phyloP scores from a whole-genome alignment of 2,329 filamentous ascomycete genomes.

The Stenocarpella maydis region DNA sequence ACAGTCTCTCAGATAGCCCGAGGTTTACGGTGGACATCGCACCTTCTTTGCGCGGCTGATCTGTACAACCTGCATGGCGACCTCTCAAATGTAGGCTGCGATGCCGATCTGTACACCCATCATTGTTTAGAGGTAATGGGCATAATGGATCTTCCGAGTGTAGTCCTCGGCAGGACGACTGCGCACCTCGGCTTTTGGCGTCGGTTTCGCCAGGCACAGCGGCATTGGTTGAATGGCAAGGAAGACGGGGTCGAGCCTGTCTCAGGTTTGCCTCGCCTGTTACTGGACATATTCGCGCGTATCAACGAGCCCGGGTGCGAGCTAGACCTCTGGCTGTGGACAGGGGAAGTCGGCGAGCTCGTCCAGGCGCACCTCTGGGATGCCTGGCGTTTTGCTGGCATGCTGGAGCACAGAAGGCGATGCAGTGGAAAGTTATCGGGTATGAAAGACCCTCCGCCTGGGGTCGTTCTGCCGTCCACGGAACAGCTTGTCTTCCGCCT shows the following conservation, averaged over 20 bases:
- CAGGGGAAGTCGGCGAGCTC: conserved; percentile 40
- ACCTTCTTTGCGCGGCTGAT: conserved; percentile 7
- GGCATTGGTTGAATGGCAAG: not conserved
- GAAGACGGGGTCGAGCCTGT: conserved; percentile 42
- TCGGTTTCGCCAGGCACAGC: conserved; percentile 13
- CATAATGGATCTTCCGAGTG: conserved; percentile 6
- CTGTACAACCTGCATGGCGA: conserved; percentile 14
- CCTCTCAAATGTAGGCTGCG: not conserved
- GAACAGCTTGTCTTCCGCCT: conserved; percentile 38
- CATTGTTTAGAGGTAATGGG: conserved; percentile 20
- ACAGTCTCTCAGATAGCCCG: not conserved
- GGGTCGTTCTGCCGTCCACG: conserved; percentile 36
- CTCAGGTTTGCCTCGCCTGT: conserved; percentile 41
- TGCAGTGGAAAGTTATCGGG: not conserved
- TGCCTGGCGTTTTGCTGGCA: conserved; percentile 40
- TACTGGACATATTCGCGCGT: conserved; percentile 41
- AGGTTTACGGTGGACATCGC: conserved; percentile 5
- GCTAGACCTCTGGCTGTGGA: conserved; percentile 38
- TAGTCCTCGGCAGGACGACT: not conserved
- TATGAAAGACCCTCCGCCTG: conserved; percentile 27
- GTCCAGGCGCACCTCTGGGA: conserved; percentile 44
- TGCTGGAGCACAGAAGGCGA: conserved; percentile 35
- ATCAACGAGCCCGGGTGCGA: conserved; percentile 37
- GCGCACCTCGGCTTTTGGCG: conserved; percentile 14
- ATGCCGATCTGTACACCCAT: conserved; percentile 13